Base-by-base conservation (phyloP, 371 early-diverging fungal genomes). In the Apophysomyces elegans region DNA sequence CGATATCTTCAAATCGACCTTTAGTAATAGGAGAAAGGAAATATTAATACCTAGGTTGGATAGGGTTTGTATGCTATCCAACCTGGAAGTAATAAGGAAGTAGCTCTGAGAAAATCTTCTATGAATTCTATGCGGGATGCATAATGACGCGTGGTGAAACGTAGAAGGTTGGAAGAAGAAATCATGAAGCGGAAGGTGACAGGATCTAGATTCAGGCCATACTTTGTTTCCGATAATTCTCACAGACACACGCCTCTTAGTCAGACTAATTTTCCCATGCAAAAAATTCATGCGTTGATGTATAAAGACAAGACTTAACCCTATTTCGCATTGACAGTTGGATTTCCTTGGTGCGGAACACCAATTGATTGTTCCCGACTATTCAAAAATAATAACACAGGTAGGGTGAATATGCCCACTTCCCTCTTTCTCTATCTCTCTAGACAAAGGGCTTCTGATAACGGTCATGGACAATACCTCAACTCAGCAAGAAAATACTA, bases 1-100 rank as follows among this genome's bases (percentile, higher is more conserved):
- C 72, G 13, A 64, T 62, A 59, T 71, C 68, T 35, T 63, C 64
- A 37, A 71, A 63, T 21, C 72, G 72, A 6, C 72, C 72, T 71
- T 35, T n/a, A 43, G 45, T 16, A 46, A 46, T 32, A 46, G 45
- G 32, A 26, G 32, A 2, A 26, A 26, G 32, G 32, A 26, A 3
- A 26, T 26, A 2, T 26, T 26, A 26, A 26, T 26, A 26, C 32
- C 0, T 26, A 26, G 32, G 32, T 26, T 26, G 32, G 32, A 26
- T 26, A 3, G 32, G 2, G 1, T 1, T 26, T 26, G 32, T 26
- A 26, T 26, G 1, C 38, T 41, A 58, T 14, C 57, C 32, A 26
- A 57, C 50, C 35, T 16, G 61, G 44, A 44, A 63, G 38, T 8
- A 63, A 56, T 4, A 56, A 9, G 18, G 36, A 56, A 13, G 44